A percentile compares a stretch with the other conserved stretches of the same genome.
Evolutionary conservation across 495 filamentous ascomycete genomes (phyloP).

Genomic region (Aspergillus bridgeri): DNA sequence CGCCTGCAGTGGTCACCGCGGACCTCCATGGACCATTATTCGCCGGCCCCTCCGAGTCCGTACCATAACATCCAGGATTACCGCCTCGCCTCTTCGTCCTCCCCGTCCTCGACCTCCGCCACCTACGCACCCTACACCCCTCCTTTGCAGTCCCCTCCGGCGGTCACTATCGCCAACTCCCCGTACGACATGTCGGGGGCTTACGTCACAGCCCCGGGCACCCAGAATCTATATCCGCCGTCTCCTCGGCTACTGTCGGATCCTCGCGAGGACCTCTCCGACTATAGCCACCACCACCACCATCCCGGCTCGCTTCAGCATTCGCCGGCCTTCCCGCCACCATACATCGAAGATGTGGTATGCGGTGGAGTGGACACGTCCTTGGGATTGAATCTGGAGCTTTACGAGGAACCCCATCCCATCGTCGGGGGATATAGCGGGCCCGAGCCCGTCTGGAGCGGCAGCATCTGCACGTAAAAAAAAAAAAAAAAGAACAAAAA

Average conservation of each 20-base stretch:
- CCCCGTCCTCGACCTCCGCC: slow-evolving; percentile 38
- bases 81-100: slow-evolving; percentile 33
- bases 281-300: slow-evolving; percentile 26
- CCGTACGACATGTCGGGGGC: slow-evolving; percentile 31
- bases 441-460: slow-evolving; percentile 35
- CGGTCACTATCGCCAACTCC: slow-evolving; percentile 35
- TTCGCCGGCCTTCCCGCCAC: slow-evolving; percentile 33
- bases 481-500: too few relatives aligned
- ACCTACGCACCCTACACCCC: slow-evolving; percentile 42
- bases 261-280: slow-evolving; percentile 30
- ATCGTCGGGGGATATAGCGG: slow-evolving; percentile 30
- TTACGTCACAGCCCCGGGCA: slow-evolving; percentile 33
- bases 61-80: slow-evolving; percentile 37
- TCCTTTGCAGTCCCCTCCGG: slow-evolving; percentile 40
- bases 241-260: slow-evolving; percentile 39
- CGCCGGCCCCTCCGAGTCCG: slow-evolving; percentile 37
- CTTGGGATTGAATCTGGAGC: slow-evolving; percentile 31
- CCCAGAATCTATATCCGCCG: slow-evolving; percentile 34
- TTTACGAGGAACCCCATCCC: slow-evolving; percentile 32
- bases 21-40: slow-evolving; percentile 37
- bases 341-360: slow-evolving; percentile 29
- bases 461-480: slow-evolving; percentile 15
- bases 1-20: slow-evolving; percentile 39
- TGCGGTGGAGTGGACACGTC: slow-evolving; percentile 27
- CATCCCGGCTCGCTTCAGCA: slow-evolving; percentile 23